A percentile compares a stretch with the other conserved stretches of the same genome.
Conservation (phyloP, 441 rosid genomes). For the Croton laevigatus region DNA sequence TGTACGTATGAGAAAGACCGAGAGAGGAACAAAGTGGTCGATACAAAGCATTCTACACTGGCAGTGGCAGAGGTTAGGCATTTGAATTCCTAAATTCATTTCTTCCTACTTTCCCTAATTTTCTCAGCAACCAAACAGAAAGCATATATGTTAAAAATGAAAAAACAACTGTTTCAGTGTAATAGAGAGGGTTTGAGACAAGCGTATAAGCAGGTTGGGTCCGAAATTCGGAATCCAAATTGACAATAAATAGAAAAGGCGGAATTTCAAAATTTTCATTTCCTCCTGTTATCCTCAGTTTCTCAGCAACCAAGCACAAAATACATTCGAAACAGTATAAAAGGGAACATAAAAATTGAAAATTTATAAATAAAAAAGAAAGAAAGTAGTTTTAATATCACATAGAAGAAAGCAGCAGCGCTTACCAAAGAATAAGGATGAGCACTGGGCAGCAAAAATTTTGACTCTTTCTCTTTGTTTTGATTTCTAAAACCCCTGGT, state of each 20-base stretch:
- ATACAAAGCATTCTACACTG: not conserved
- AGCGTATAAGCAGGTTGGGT: too few species aligned
- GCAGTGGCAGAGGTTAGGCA: too few species aligned
- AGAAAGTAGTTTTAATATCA: not conserved
- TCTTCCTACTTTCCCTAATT: slow-evolving; percentile 11
- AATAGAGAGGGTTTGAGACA: too few species aligned
- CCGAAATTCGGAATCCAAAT: too few species aligned
- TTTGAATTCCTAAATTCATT: not conserved
- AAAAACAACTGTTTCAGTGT: not conserved
- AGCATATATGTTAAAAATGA: not conserved
- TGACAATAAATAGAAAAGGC: too few species aligned
- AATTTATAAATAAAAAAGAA: not conserved
- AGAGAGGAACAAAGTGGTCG: not conserved
- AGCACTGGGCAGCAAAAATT: slow-evolving; percentile 9
- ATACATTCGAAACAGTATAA: too few species aligned
- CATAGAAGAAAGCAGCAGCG: not conserved
- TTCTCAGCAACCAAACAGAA: slow-evolving; percentile 18
- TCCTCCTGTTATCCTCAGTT: slow-evolving; percentile 13
- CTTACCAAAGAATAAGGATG: not conserved
- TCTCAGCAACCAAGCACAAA: slow-evolving; percentile 17
- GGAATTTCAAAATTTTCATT: not conserved
- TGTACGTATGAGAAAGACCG: not conserved
- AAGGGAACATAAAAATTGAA: not conserved
- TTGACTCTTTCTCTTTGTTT: too few species aligned
- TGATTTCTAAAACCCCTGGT: slow-evolving; percentile 33